These are phyloP conservation scores for Kazachstania sp. DNA, from an alignment of 1,139 yeast species.

Conservation along the genomic window DNA sequence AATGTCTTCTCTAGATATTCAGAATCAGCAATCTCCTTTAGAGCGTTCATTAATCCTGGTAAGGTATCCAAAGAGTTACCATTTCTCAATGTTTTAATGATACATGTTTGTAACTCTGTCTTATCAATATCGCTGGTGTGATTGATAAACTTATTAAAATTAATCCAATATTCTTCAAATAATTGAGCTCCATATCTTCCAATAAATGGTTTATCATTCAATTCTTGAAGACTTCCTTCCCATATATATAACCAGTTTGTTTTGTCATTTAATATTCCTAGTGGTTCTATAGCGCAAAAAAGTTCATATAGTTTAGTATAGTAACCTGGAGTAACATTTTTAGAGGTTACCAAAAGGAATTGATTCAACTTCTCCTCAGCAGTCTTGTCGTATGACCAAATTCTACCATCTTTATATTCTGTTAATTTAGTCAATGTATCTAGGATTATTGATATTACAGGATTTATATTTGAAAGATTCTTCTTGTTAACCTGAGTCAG, in stretches of 20 bases:
- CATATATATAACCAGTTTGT: conserved; percentile 24
- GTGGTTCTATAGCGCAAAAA: conserved; percentile 8
- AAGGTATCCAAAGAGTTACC: conserved; percentile 10
- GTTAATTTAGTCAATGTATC: conserved; percentile 40
- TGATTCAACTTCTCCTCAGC: conserved; percentile 38
- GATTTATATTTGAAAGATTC: conserved; percentile 37
- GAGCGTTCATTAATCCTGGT: conserved; percentile 8
- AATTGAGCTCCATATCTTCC: conserved; percentile 20
- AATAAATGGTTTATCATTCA: conserved; percentile 18
- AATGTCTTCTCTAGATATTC: conserved; percentile 6
- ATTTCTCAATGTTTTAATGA: conserved; percentile 12
- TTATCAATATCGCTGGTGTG: conserved; percentile 3
- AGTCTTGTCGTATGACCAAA: conserved; percentile 47
- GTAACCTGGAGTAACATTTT: conserved; percentile 45
- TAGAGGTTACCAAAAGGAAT: conserved; percentile 44
- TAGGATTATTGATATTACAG: conserved; percentile 42
- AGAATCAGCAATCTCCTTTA: conserved; percentile 5
- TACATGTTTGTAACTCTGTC: conserved; percentile 5
- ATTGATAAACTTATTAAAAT: conserved; percentile 14
- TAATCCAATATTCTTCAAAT: conserved; percentile 22
- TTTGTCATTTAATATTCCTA: conserved; percentile 12
- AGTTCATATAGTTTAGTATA: conserved; percentile 31
- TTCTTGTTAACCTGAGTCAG: conserved; percentile 38
- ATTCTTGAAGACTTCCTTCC: conserved; percentile 14
- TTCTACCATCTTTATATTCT: conserved; percentile 32